Evolutionary conservation across 2,329 filamentous ascomycete genomes (phyloP), one percentile per base, ranked within the genome.

Genomic region (Cladosporium sp.): DNA sequence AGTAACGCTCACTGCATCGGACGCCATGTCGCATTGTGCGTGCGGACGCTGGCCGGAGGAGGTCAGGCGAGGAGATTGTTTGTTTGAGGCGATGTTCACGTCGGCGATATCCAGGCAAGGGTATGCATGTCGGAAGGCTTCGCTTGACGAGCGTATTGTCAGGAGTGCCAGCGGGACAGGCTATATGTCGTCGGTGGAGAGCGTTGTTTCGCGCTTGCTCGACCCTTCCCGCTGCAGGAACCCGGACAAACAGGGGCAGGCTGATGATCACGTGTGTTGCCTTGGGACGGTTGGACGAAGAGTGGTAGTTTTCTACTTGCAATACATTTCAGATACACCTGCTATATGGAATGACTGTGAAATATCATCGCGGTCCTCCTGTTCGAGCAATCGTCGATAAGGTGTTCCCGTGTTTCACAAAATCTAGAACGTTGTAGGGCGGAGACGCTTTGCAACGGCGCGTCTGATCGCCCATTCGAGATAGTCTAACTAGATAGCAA

Each of bases 21-120:
- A 61, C 49, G 68, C 69, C 69, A 72, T 72, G 36, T 59, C 54
- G 49, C 60, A 67, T 69, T 70, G 61, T 58, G 63, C 55, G 61
- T 50, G 42, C 42, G 45, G n/a, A n/a, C 17, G 43, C 56, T 51
- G 34, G 57, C 51, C 17, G 34, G 36, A 17, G 50, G 51, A 52
- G 40, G 28, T 38, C 39, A 28, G 15, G 17, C 15, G 36, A 52
- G 45, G 55, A 54, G 38, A 40, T 45, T 6, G 39, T 45, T 55
- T 57, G 30, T 49, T 58, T 51, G 56, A 19, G 22, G 38, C 43
- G 25, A 8, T 47, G 43, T 8, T 47, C 43, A 47, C 43, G 43
- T 47, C 15, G 49, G 30, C 40, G 39, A 34, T 15, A 25, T 45
- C 37, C 25, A 58, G 30, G 42, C 54, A 34, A 45, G 42, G 42